These are phyloP conservation scores for Solidago caesia DNA, from an alignment of 129 eudicot species.

Conservation along the genomic window DNA sequence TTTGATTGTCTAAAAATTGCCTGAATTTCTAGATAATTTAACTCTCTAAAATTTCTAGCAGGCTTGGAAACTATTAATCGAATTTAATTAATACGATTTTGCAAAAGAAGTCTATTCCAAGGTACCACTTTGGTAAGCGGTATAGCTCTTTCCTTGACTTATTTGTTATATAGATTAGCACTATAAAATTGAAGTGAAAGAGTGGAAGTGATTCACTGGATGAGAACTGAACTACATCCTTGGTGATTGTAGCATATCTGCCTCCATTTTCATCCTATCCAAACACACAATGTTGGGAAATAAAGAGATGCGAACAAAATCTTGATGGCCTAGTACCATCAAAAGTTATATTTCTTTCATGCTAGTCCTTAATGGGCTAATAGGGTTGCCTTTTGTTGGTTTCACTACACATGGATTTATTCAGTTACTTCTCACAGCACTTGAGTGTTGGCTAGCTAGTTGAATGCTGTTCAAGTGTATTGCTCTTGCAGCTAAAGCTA, in stretches of 20 bases:
- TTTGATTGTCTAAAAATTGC: too few species aligned
- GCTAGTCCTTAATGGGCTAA: background rate
- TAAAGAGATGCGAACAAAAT: background rate
- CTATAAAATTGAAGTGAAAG: background rate
- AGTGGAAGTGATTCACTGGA: background rate
- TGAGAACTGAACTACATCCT: background rate
- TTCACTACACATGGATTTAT: background rate
- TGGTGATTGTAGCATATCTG: background rate
- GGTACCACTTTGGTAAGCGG: slow-evolving; percentile 1
- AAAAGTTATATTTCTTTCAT: background rate
- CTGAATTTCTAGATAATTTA: too few species aligned
- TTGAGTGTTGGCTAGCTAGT: background rate
- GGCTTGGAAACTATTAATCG: too few species aligned
- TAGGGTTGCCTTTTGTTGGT: background rate
- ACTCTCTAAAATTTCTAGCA: too few species aligned
- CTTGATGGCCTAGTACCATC: background rate
- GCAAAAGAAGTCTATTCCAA: slow-evolving; percentile 4
- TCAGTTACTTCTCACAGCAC: background rate
- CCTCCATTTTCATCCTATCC: background rate
- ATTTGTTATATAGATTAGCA: slow-evolving; percentile 1
- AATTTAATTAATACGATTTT: background rate
- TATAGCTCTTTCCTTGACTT: background rate
- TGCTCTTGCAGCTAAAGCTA: too few species aligned
- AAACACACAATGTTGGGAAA: background rate
- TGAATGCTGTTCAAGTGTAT: background rate